Evolutionary conservation across 495 filamentous ascomycete genomes (phyloP).

Genomic region (Penicillium psychrofluorescens): DNA sequence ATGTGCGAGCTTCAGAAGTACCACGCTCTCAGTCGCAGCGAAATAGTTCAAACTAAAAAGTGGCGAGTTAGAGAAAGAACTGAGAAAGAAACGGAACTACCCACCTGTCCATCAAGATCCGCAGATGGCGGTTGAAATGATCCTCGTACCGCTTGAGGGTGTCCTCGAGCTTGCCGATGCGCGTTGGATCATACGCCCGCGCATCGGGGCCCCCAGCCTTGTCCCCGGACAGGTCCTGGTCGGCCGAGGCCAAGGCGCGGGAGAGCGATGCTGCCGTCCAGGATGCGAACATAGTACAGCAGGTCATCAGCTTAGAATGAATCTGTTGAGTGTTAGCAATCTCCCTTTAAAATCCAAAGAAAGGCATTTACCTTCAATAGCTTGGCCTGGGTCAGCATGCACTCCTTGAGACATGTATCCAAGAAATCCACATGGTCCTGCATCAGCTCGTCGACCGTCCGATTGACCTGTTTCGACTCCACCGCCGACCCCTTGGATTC

Average conservation of each 20-base stretch:
- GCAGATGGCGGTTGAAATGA: conserved; percentile 84
- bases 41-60: conserved; percentile 71
- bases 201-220: conserved; percentile 26
- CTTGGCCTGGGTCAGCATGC: conserved; percentile 96
- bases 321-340: conserved; percentile 51
- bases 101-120: conserved; percentile 79
- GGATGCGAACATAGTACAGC: conserved; percentile 84
- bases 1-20: conserved; percentile 69
- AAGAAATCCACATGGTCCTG: conserved; percentile 98
- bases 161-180: conserved; percentile 74
- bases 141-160: conserved; percentile 81
- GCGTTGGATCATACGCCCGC: conserved; percentile 48
- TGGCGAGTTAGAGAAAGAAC: not conserved
- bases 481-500: conserved; percentile 47
- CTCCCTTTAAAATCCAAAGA: not conserved
- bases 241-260: conserved; percentile 67
- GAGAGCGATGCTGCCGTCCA: conserved; percentile 72
- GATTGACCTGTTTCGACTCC: conserved; percentile 48
- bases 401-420: conserved; percentile 96
- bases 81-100: not conserved
- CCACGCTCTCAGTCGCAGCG: conserved; percentile 94
- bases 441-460: conserved; percentile 97
- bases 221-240: conserved; percentile 59
- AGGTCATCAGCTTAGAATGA: conserved; percentile 88
- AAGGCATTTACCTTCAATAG: conserved; percentile 64